Evolutionary conservation across 2,329 filamentous ascomycete genomes (phyloP).

Genomic region (Clarireedia hainanense): DNA sequence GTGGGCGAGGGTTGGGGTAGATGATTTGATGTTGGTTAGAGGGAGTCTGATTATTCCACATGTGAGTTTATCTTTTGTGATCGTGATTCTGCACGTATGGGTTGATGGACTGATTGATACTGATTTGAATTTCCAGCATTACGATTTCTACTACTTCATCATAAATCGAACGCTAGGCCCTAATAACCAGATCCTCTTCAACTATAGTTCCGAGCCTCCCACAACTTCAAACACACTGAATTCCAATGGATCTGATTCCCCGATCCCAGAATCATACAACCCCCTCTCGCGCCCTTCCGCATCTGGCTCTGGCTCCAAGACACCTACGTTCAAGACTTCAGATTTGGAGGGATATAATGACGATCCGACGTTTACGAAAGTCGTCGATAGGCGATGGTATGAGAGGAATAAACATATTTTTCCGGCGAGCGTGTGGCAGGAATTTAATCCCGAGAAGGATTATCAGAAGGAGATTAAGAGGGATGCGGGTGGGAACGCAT

Average conservation of each 20-base stretch:
- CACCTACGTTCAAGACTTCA: slow-evolving; percentile 6
- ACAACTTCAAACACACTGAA: slow-evolving; percentile 9
- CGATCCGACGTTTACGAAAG: slow-evolving; percentile 78
- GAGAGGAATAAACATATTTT: slow-evolving; percentile 98
- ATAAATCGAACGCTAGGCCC: slow-evolving; percentile 76
- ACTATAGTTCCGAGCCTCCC: slow-evolving; percentile 52
- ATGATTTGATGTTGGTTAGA: slow-evolving; percentile 88
- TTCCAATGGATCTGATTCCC: slow-evolving; percentile 8
- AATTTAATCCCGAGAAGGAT: slow-evolving; percentile 85
- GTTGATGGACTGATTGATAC: not conserved
- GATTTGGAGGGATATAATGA: slow-evolving; percentile 68
- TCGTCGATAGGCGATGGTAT: slow-evolving; percentile 95
- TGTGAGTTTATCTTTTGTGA: slow-evolving; percentile 55
- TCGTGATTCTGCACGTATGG: not conserved
- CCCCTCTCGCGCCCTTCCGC: slow-evolving; percentile 31
- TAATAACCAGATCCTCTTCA: slow-evolving; percentile 66
- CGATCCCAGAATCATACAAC: slow-evolving; percentile 28
- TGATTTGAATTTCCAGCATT: slow-evolving; percentile 58
- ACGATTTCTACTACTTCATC: slow-evolving; percentile 95
- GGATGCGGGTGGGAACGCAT: slow-evolving; percentile 83
- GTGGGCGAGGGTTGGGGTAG: slow-evolving; percentile 90
- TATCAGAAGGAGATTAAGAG: slow-evolving; percentile 71
- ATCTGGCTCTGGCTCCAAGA: slow-evolving; percentile 20
- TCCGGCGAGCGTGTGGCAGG: slow-evolving; percentile 89
- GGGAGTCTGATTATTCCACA: slow-evolving; percentile 90